Base-by-base conservation (phyloP, 805 yeast species). In the Hanseniaspora meyeri region DNA sequence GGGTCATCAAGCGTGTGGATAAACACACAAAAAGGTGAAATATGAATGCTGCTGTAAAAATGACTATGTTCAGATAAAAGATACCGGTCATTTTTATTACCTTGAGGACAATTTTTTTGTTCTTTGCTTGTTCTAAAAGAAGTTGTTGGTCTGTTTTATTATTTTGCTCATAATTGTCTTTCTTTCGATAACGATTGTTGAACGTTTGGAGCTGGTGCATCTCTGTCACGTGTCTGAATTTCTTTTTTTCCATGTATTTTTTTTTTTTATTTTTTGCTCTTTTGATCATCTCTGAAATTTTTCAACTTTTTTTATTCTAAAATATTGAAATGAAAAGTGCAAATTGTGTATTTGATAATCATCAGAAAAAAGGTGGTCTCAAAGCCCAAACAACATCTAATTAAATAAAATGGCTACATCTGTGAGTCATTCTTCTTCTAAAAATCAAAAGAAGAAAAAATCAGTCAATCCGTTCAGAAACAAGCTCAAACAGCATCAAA, bases 381-480 rank as follows among this genome's bases (percentile, higher is more conserved):
- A 11, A 27, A 24, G 11, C 20, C 12, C 10, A 10, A 38, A 37
- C 14, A 52, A n/a, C 17, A 52, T 14, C 2, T 9, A 24, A 0
- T 12, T 8, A 7, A 32, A 10, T 14, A 32, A 20, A 36, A 48
- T 34, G 39, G 46, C 43, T 19, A 27, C 12, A 32, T 17, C 16
- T 20, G 2, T 34, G 9, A 20, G 45, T 42, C 45, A 42, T 42
- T 16, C 17, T 2, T 24, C 32, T 14, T 7, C 29, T 8, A 50
- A 16, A 20, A 37, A 24, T 12, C 19, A 36, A 5, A 32, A 24
- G 4, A 36, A 45, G 7, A 37, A 45, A n/a, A 24, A 19, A n/a
- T 12, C 43, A 11, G 36, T 32, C 16, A 45, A 46, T 32, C 52
- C 47, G 4, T 55, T 55, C n/a, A 49, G 43, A 49, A 49, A 55